These are phyloP conservation scores for Solanum chmielewskii DNA, from an alignment of 257 asterid species.

Conservation along the genomic window DNA sequence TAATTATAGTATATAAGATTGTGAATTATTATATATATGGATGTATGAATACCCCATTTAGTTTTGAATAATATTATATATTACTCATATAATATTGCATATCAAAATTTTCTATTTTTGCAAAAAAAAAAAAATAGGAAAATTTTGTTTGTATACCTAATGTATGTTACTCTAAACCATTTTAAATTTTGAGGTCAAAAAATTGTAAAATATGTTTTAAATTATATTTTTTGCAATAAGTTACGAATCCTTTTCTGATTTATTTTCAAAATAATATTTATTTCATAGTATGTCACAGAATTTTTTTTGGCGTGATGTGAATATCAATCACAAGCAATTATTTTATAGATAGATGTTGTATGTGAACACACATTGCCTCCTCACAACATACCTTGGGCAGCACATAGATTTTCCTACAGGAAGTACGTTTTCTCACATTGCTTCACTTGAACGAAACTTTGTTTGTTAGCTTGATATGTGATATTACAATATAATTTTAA, in stretches of 20 bases:
- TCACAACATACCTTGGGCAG: background rate
- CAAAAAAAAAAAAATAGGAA: too few species aligned
- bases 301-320: background rate
- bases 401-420: background rate
- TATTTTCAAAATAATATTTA: too few species aligned
- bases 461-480: background rate
- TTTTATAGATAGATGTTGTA: background rate
- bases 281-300: too few species aligned
- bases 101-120: background rate
- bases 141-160: background rate
- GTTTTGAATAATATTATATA: too few species aligned
- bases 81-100: background rate
- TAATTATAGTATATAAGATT: too few species aligned
- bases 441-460: background rate
- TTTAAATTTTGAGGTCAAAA: too few species aligned
- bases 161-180: too few species aligned
- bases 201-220: too few species aligned
- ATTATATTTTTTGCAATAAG: background rate
- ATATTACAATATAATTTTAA: too few species aligned
- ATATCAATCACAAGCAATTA: background rate
- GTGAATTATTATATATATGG: too few species aligned
- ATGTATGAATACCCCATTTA: background rate
- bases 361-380: background rate
- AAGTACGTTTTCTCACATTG: background rate
- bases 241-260: too few species aligned